Conservation (phyloP, 2,329 filamentous ascomycete species). For the Alternaria ventricosa region DNA sequence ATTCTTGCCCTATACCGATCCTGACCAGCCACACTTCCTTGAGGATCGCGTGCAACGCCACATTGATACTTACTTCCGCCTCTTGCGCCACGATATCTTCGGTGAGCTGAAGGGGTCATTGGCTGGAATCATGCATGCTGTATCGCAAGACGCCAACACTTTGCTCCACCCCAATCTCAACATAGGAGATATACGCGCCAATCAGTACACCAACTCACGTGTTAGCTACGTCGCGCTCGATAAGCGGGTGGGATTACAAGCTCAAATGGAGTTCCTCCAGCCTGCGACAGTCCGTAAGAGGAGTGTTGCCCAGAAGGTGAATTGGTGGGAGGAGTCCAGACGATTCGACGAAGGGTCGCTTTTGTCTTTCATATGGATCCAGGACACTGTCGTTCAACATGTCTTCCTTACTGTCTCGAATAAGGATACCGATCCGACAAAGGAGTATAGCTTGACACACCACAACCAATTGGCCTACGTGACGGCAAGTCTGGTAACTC, state of each 20-base stretch:
- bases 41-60: slow-evolving; percentile 30
- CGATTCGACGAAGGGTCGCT: slow-evolving; percentile 33
- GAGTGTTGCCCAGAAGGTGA: slow-evolving; percentile 9
- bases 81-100: slow-evolving; percentile 43
- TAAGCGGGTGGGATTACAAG: slow-evolving; percentile 24
- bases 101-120: slow-evolving; percentile 38
- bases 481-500: slow-evolving; percentile 20
- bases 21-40: slow-evolving; percentile 36
- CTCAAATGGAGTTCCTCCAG: slow-evolving; percentile 31
- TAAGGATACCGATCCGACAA: slow-evolving; percentile 11
- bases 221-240: slow-evolving; percentile 27
- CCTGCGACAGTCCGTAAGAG: slow-evolving; percentile 19
- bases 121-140: slow-evolving; percentile 21
- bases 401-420: slow-evolving; percentile 33
- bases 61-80: slow-evolving; percentile 44
- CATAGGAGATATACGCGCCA: slow-evolving; percentile 27
- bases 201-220: slow-evolving; percentile 26
- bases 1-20: slow-evolving; percentile 40
- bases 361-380: slow-evolving; percentile 32
- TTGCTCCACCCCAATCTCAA: slow-evolving; percentile 14
- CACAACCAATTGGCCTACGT: slow-evolving; percentile 15
- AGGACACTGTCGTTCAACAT: slow-evolving; percentile 24
- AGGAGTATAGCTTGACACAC: slow-evolving; percentile 15
- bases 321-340: slow-evolving; percentile 41
- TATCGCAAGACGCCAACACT: slow-evolving; percentile 2